phyloP scores from a whole-genome alignment of 352 stramenopile genomes.

The Globisporangium alternatum region DNA sequence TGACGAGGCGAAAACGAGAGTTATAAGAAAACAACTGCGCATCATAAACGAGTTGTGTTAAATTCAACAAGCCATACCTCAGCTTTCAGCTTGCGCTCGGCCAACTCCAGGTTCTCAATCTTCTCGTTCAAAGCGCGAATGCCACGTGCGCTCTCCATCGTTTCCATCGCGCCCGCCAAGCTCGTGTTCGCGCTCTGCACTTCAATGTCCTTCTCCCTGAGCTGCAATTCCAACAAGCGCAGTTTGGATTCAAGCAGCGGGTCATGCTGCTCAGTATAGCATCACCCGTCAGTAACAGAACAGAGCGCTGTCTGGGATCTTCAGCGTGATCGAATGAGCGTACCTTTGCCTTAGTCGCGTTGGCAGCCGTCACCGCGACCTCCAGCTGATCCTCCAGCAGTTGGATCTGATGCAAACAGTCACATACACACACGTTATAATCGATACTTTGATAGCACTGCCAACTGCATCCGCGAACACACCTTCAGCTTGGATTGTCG shows the following conservation, averaged over 20 bases:
- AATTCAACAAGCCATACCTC: constrained; percentile 34
- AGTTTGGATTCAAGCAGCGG: constrained; percentile 67
- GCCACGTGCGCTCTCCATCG: constrained; percentile 44
- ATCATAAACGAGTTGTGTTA: not conserved
- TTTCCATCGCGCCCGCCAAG: constrained; percentile 44
- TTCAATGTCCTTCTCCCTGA: constrained; percentile 61
- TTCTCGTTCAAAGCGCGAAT: constrained; percentile 55
- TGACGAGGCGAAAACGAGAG: constrained; percentile 12
- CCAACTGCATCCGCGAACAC: not conserved
- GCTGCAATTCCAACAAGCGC: constrained; percentile 52
- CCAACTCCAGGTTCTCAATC: constrained; percentile 55
- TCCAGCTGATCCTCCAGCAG: constrained; percentile 63
- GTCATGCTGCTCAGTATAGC: constrained; percentile 35
- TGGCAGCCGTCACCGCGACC: constrained; percentile 33
- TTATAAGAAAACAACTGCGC: not conserved
- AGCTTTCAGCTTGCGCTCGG: constrained; percentile 64
- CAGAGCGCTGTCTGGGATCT: not conserved
- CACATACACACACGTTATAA: not conserved
- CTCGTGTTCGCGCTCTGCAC: constrained; percentile 40
- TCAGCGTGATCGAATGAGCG: not conserved
- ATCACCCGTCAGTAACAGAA: not conserved
- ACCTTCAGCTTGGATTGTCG: constrained; percentile 61
- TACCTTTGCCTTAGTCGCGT: constrained; percentile 16
- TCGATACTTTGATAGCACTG: not conserved
- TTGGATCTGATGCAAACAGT: constrained; percentile 35